phyloP scores from a whole-genome alignment of 768 basidiomycete species.

The Naganishia randhawae region DNA sequence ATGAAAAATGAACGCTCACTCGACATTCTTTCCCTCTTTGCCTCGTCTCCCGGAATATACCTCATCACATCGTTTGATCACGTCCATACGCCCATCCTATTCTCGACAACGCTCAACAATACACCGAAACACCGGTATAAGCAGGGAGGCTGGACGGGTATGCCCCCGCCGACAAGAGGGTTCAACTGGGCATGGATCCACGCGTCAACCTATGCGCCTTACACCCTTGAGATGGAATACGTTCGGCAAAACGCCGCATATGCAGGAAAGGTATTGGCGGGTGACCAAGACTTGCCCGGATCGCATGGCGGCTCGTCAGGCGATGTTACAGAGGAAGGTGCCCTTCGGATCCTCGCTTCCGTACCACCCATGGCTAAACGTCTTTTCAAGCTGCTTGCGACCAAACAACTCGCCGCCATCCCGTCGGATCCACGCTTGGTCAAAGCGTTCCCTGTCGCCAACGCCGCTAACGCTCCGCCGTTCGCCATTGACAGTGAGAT shows the following conservation, averaged over 20 bases:
- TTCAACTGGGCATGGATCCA: slow-evolving; percentile 65
- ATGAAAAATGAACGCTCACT: slow-evolving; percentile 65
- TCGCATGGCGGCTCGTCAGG: slow-evolving; percentile 46
- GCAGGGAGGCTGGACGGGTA: slow-evolving; percentile 53
- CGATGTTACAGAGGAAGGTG: slow-evolving; percentile 64
- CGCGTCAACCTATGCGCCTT: slow-evolving; percentile 75
- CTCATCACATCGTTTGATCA: slow-evolving; percentile 82
- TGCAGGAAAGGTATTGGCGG: slow-evolving; percentile 49
- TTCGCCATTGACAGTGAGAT: slow-evolving; percentile 56
- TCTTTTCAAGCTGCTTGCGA: slow-evolving; percentile 69
- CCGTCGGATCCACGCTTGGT: slow-evolving; percentile 43
- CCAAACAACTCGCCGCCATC: slow-evolving; percentile 64
- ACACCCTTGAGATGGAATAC: slow-evolving; percentile 66
- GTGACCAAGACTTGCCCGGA: slow-evolving; percentile 41
- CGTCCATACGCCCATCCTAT: slow-evolving; percentile 76
- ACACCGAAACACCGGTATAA: slow-evolving; percentile 36
- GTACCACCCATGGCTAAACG: slow-evolving; percentile 84
- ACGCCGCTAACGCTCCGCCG: slow-evolving; percentile 62
- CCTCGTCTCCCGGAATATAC: slow-evolving; percentile 71
- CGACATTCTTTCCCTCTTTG: slow-evolving; percentile 67
- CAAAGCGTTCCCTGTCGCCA: slow-evolving; percentile 55
- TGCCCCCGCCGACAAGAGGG: slow-evolving; percentile 37
- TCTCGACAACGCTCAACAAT: slow-evolving; percentile 56
- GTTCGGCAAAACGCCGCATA: slow-evolving; percentile 32
- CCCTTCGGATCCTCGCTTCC: slow-evolving; percentile 71